phyloP scores from a whole-genome alignment of 2,329 filamentous ascomycete genomes.

The Exophiala alcalophila region DNA sequence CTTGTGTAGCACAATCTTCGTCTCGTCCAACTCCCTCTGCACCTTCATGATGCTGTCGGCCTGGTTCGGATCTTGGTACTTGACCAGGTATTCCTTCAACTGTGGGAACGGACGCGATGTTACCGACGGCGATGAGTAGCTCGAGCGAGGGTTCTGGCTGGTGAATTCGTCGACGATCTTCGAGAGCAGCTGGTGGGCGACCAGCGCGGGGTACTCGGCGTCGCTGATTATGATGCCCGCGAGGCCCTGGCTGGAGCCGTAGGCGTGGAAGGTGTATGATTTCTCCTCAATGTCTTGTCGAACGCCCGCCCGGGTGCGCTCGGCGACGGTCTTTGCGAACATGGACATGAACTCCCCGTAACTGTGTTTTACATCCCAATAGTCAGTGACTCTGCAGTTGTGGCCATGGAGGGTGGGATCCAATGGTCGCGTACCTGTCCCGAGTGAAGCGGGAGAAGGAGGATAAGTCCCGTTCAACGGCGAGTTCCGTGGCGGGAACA shows the following conservation, averaged over 20 bases:
- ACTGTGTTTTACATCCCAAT: no score
- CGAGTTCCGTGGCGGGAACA: slow-evolving; percentile 73
- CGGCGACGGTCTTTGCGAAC: slow-evolving; percentile 82
- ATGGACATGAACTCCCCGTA: slow-evolving; percentile 73
- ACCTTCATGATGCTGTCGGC: slow-evolving; percentile 94
- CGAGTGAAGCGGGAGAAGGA: slow-evolving; percentile 78
- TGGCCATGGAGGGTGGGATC: no score
- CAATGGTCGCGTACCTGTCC: slow-evolving; percentile 54
- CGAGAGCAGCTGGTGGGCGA: slow-evolving; percentile 80
- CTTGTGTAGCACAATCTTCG: slow-evolving; percentile 95
- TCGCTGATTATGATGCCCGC: slow-evolving; percentile 75
- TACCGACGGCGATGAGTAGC: slow-evolving; percentile 58
- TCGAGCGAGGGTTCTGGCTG: slow-evolving; percentile 66
- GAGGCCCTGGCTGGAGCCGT: slow-evolving; percentile 70
- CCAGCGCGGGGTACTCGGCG: slow-evolving; percentile 70
- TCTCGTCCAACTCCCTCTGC: slow-evolving; percentile 94
- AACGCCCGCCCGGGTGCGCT: slow-evolving; percentile 76
- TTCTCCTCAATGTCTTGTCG: slow-evolving; percentile 83
- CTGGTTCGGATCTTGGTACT: slow-evolving; percentile 45
- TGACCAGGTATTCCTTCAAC: slow-evolving; percentile 70
- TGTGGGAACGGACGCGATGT: slow-evolving; percentile 63
- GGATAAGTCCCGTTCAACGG: slow-evolving; percentile 71
- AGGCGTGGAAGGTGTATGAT: slow-evolving; percentile 75
- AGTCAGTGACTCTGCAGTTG: no score
- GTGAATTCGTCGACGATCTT: slow-evolving; percentile 89